phyloP scores from a whole-genome alignment of 73 alveolate genomes.

The Durusdinium trenchii region DNA sequence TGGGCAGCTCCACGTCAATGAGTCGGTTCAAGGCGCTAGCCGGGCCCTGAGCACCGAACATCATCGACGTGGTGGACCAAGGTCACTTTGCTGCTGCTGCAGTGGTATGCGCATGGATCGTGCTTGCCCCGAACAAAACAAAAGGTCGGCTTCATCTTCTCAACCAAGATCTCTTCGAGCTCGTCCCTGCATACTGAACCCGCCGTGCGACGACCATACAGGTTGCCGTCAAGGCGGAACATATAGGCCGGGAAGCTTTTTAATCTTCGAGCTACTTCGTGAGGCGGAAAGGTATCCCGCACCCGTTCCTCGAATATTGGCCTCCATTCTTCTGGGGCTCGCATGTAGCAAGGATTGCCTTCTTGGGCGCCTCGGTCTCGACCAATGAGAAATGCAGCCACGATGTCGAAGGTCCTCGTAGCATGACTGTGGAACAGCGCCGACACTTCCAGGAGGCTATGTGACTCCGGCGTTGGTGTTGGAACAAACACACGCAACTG shows the following conservation, averaged over 20 bases:
- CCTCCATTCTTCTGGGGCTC: neutral
- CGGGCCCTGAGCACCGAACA: neutral
- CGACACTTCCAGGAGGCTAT: neutral
- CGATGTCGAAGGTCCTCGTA: neutral
- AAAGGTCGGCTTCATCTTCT: neutral
- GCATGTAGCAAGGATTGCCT: neutral
- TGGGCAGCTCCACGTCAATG: conserved; percentile 11
- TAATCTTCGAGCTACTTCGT: neutral
- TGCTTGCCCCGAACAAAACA: neutral
- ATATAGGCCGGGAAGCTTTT: neutral
- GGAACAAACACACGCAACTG: neutral
- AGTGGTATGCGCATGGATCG: conserved; percentile 6
- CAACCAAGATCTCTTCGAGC: neutral
- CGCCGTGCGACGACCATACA: neutral
- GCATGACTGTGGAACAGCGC: neutral
- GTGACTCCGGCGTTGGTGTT: conserved; percentile 1
- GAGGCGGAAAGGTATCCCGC: neutral
- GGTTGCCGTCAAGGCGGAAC: conserved; percentile 19
- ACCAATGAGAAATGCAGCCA: conserved; percentile 17
- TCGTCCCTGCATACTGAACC: neutral
- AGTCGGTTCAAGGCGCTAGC: neutral
- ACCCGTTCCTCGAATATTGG: neutral
- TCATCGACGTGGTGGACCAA: conserved; percentile 45
- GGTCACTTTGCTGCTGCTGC: neutral
- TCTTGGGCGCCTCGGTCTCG: neutral